phyloP scores from a whole-genome alignment of 2,329 filamentous ascomycete species.

The Fusarium continuum region DNA sequence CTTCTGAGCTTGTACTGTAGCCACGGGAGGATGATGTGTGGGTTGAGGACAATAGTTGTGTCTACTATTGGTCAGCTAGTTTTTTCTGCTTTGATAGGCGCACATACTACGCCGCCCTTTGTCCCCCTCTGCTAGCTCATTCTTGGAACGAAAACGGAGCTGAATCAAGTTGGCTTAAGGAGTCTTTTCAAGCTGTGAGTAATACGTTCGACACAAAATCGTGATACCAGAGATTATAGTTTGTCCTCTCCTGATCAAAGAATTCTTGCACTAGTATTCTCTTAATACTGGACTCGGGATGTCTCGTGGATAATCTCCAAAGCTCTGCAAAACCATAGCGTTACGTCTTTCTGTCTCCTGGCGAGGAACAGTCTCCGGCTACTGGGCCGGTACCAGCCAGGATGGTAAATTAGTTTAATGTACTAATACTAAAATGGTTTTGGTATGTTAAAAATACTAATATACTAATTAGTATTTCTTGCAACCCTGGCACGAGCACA shows the following conservation, averaged over 20 bases:
- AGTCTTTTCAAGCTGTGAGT: neutral
- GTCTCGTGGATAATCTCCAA: neutral
- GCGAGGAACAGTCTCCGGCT: neutral
- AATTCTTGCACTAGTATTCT: slow-evolving; percentile 10
- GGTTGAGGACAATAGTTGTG: slow-evolving; percentile 9
- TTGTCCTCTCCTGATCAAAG: neutral
- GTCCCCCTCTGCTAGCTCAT: slow-evolving; percentile 1
- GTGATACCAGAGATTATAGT: slow-evolving; percentile 15
- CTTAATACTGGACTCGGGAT: slow-evolving; percentile 6
- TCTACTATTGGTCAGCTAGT: neutral
- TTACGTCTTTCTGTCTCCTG: slow-evolving; percentile 1
- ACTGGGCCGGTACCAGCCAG: slow-evolving; percentile 4
- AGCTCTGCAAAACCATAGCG: neutral
- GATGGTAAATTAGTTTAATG: too few species aligned
- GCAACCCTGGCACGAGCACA: too few species aligned
- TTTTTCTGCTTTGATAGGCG: neutral
- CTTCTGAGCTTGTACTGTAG: slow-evolving; percentile 7
- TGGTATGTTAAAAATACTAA: too few species aligned
- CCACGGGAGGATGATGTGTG: slow-evolving; percentile 16
- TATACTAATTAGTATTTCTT: too few species aligned
- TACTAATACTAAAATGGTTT: too few species aligned
- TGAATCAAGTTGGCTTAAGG: neutral
- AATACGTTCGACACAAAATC: slow-evolving; percentile 8
- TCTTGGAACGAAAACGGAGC: neutral
- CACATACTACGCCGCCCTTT: neutral